These are phyloP conservation scores for Uronychia binucleata DNA, from an alignment of 73 alveolate genomes.

Conservation along the genomic window DNA sequence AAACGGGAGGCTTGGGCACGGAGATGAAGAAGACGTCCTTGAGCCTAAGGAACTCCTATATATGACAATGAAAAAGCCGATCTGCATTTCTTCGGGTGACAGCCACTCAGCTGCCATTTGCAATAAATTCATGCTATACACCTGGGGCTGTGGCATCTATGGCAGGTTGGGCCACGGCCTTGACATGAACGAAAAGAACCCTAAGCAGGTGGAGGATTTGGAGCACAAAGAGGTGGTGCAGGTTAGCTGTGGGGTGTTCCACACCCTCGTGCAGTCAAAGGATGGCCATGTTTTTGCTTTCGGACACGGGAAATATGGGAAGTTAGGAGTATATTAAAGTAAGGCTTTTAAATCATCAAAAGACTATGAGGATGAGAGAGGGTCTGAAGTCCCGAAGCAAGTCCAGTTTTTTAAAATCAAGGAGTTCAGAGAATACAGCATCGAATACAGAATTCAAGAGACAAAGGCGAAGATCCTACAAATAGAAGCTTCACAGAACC, in stretches of 20 bases:
- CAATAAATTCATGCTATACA: slow-evolving; percentile 69
- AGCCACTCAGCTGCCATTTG: slow-evolving; percentile 83
- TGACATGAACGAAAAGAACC: slow-evolving; percentile 72
- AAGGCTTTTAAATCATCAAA: slow-evolving; percentile 7
- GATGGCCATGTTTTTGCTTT: slow-evolving; percentile 76
- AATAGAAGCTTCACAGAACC: slow-evolving; percentile 40
- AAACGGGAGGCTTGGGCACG: slow-evolving; percentile 86
- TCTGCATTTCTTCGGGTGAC: slow-evolving; percentile 78
- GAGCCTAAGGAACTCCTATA: slow-evolving; percentile 69
- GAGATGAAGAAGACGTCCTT: slow-evolving; percentile 69
- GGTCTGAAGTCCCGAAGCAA: neutral
- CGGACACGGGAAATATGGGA: slow-evolving; percentile 83
- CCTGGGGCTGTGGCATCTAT: slow-evolving; percentile 86
- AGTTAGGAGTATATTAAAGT: slow-evolving; percentile 56
- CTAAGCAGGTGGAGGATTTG: slow-evolving; percentile 65
- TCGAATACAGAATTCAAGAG: neutral
- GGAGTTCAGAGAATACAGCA: neutral
- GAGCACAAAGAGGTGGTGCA: slow-evolving; percentile 61
- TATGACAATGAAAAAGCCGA: slow-evolving; percentile 68
- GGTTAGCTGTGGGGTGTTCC: slow-evolving; percentile 79
- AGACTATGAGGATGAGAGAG: neutral
- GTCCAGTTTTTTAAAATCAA: neutral
- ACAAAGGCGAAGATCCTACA: slow-evolving; percentile 1
- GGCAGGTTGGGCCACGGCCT: slow-evolving; percentile 84
- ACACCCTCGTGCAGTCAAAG: slow-evolving; percentile 67